Base-by-base conservation (phyloP, 2,329 filamentous ascomycete genomes). In the Epichloe sp. region DNA sequence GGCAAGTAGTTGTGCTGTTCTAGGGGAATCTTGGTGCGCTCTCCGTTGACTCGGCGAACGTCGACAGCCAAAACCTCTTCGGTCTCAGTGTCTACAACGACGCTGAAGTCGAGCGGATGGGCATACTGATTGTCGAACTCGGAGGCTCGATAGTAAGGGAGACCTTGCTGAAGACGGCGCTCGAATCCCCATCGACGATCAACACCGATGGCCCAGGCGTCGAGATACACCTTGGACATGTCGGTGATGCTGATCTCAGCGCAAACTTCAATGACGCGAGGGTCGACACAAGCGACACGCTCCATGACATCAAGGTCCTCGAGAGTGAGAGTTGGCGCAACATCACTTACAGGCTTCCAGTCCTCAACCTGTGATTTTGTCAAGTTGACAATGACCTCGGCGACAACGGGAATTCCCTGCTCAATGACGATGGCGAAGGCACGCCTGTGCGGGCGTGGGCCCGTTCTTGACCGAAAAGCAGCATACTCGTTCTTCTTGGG, bases 121-220 rank as follows among this genome's bases (percentile, higher is more conserved):
- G 77, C 76, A 56, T 80, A 80, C 60, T 75, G 73, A 57, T 80
- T 80, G 36, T 90, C 86, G 57, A 86, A 81, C 14, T 80, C 62
- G 53, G 86, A 78, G 37, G 82, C 83, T 40, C 86, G 79, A 63
- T 88, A 90, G 69, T 90, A 90, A 77, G 88, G 86, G 31, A 91
- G 71, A 12, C 85, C 86, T 69, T 91, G 86, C 67, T 91, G 86
- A 8, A 90, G 75, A 52, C 86, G 78, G 38, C 86, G 74, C 51
- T 75, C 73, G 52, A 72, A 85, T 48, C 86, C 86, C 65, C 88
- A 90, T 47, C 86, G 80, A 63, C 86, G 79, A 59, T 91, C 86
- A 56, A 86, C 86, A 35, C 86, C 86, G 65, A 91, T 89, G 1
- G 86, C 88, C 86, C 86, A 91, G 42, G 84, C 85, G 64, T 91